phyloP scores from a whole-genome alignment of 106 monocot species.

The Dendrobium officinale region DNA sequence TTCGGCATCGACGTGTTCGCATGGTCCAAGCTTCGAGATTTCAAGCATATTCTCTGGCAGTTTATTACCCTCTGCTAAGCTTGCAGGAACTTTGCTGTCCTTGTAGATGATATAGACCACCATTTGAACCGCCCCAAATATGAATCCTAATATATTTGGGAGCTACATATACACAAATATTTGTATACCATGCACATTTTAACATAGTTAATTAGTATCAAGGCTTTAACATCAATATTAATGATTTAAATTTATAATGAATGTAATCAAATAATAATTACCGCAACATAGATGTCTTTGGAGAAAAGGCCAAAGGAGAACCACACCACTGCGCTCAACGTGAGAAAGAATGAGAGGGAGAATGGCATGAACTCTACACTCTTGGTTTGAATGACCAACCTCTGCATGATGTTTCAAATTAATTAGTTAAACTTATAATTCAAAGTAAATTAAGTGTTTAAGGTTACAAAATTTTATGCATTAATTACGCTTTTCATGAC shows the following conservation, averaged over 20 bases:
- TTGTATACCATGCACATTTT: not conserved
- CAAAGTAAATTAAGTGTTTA: not conserved
- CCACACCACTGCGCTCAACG: conserved; percentile 12
- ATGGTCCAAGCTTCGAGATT: not conserved
- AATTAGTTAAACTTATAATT: too few relatives aligned
- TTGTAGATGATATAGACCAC: conserved; percentile 21
- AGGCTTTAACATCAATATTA: not conserved
- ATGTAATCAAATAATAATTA: not conserved
- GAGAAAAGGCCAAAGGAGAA: conserved; percentile 16
- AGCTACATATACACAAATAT: conserved; percentile 6
- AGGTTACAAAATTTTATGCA: not conserved
- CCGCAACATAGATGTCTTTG: conserved; percentile 21
- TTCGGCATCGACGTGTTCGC: not conserved
- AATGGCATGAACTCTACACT: conserved; percentile 21
- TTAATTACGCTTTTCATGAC: not conserved
- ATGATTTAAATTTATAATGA: not conserved
- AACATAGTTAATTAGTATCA: not conserved
- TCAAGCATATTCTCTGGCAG: not conserved
- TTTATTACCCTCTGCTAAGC: not conserved
- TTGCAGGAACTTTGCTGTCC: conserved; percentile 11
- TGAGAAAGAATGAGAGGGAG: conserved; percentile 18
- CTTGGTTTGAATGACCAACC: conserved; percentile 11
- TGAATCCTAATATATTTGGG: conserved; percentile 20
- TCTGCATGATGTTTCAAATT: conserved; percentile 3
- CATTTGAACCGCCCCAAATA: conserved; percentile 20